Evolutionary conservation across 495 filamentous ascomycete species (phyloP).

Genomic region (Aspergillus indologenus): DNA sequence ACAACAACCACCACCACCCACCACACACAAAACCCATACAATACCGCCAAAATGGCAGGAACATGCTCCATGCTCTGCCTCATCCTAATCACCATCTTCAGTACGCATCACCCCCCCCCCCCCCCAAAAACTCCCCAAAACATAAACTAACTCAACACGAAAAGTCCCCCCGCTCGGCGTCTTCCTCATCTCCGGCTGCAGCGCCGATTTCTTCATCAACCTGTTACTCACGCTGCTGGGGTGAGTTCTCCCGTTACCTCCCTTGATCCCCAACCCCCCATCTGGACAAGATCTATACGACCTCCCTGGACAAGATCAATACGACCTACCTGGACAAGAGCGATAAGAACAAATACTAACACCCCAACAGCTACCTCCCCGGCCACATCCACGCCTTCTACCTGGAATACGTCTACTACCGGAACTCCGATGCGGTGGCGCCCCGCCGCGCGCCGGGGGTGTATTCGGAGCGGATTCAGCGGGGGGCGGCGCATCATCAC

Average conservation of each 20-base stretch:
- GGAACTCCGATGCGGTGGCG: slow-evolving; percentile 57
- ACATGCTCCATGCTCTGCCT: slow-evolving; percentile 42
- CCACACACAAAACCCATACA: not conserved
- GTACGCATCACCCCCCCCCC: slow-evolving; percentile 35
- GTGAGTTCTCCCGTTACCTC: slow-evolving; percentile 33
- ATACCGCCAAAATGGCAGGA: slow-evolving; percentile 30
- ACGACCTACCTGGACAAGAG: no score
- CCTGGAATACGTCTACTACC: slow-evolving; percentile 81
- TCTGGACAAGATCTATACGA: no score
- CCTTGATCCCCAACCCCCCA: not conserved
- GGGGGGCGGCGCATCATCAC: no score
- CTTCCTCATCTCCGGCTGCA: slow-evolving; percentile 60
- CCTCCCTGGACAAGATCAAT: no score
- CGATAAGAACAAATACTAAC: not conserved
- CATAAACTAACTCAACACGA: not conserved
- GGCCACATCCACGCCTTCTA: slow-evolving; percentile 92
- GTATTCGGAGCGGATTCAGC: slow-evolving; percentile 77
- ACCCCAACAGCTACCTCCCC: slow-evolving; percentile 60
- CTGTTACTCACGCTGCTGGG: slow-evolving; percentile 60
- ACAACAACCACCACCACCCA: not conserved
- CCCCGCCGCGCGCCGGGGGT: slow-evolving; percentile 64
- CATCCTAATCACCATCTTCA: slow-evolving; percentile 57
- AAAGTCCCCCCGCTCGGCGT: slow-evolving; percentile 64
- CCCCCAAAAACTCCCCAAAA: not conserved
- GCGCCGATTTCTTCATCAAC: slow-evolving; percentile 63